Evolutionary conservation across 2,329 filamentous ascomycete species (phyloP).

Genomic region (Cladosporium sp.): DNA sequence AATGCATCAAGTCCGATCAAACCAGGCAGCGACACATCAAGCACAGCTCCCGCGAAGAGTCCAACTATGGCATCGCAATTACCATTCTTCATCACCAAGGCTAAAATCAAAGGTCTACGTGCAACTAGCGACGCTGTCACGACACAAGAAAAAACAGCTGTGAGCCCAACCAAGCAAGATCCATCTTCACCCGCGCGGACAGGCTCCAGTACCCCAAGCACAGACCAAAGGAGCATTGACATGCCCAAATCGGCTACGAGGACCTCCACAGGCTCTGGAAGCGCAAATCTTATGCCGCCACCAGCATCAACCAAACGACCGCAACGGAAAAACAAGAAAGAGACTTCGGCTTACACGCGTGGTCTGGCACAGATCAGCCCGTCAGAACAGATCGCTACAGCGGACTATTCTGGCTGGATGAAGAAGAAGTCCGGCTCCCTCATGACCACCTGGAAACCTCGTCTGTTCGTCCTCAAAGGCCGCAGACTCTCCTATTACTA

Average conservation of each 20-base stretch:
- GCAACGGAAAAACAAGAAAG: slow-evolving; percentile 69
- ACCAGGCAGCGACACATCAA: slow-evolving; percentile 52
- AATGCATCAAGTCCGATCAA: slow-evolving; percentile 29
- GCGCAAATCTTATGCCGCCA: slow-evolving; percentile 36
- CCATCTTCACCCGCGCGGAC: slow-evolving; percentile 70
- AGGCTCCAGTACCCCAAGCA: slow-evolving; percentile 69
- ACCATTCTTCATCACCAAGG: slow-evolving; percentile 33
- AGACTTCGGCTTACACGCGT: slow-evolving; percentile 89
- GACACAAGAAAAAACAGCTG: slow-evolving; percentile 53
- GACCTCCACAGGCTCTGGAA: slow-evolving; percentile 47
- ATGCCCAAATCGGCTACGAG: slow-evolving; percentile 43
- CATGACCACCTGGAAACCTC: slow-evolving; percentile 96
- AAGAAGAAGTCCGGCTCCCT: slow-evolving; percentile 96
- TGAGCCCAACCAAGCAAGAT: slow-evolving; percentile 49
- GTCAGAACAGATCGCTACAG: slow-evolving; percentile 77
- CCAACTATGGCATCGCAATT: slow-evolving; percentile 37
- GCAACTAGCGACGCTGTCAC: slow-evolving; percentile 77
- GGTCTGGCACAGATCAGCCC: slow-evolving; percentile 81
- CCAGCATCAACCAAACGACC: slow-evolving; percentile 29
- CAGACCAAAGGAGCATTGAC: slow-evolving; percentile 49
- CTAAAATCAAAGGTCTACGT: slow-evolving; percentile 68
- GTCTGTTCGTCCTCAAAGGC: slow-evolving; percentile 92
- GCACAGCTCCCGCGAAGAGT: slow-evolving; percentile 30
- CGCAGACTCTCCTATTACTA: slow-evolving; percentile 95
- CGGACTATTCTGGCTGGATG: slow-evolving; percentile 98